Percentiles rank a stretch among this genome's conserved stretches.
These are phyloP conservation scores for Scheffersomyces insectosa DNA, from an alignment of 1,139 yeast species.

Conservation along the genomic window DNA sequence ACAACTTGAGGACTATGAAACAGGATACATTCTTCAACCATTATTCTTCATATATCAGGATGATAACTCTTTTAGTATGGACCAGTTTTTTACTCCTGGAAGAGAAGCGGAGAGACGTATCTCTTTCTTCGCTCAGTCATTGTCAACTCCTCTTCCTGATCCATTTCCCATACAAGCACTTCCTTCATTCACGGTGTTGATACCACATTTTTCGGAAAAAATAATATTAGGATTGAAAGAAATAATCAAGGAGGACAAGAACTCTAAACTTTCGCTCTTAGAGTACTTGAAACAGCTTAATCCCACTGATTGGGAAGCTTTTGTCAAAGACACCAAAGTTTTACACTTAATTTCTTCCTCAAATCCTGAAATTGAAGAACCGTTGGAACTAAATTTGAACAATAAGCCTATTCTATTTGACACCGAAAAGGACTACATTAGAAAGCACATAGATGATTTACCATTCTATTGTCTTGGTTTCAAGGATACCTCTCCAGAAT, in stretches of 20 bases:
- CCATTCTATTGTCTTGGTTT: slow-evolving; percentile 77
- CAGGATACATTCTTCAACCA: slow-evolving; percentile 53
- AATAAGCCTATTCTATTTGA: not conserved
- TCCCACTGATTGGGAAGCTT: slow-evolving; percentile 74
- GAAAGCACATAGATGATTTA: slow-evolving; percentile 51
- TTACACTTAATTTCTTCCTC: slow-evolving; percentile 19
- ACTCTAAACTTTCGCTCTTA: slow-evolving; percentile 63
- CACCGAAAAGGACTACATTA: slow-evolving; percentile 22
- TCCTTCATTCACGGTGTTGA: slow-evolving; percentile 79
- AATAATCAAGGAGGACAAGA: slow-evolving; percentile 60
- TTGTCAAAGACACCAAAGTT: slow-evolving; percentile 64
- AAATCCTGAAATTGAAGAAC: slow-evolving; percentile 8
- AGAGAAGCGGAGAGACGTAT: slow-evolving; percentile 81
- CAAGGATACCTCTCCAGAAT: slow-evolving; percentile 60
- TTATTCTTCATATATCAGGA: slow-evolving; percentile 75
- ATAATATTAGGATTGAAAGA: slow-evolving; percentile 66
- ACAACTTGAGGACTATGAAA: slow-evolving; percentile 30
- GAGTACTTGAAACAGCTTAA: slow-evolving; percentile 74
- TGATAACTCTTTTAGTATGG: slow-evolving; percentile 43
- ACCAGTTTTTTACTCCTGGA: slow-evolving; percentile 50
- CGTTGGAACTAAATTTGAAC: not conserved
- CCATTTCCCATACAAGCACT: slow-evolving; percentile 70
- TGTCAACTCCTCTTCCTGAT: slow-evolving; percentile 75
- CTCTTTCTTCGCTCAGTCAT: slow-evolving; percentile 84
- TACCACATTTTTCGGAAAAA: slow-evolving; percentile 86